phyloP scores from a whole-genome alignment of 768 basidiomycete species.

The Panellus pusillus region DNA sequence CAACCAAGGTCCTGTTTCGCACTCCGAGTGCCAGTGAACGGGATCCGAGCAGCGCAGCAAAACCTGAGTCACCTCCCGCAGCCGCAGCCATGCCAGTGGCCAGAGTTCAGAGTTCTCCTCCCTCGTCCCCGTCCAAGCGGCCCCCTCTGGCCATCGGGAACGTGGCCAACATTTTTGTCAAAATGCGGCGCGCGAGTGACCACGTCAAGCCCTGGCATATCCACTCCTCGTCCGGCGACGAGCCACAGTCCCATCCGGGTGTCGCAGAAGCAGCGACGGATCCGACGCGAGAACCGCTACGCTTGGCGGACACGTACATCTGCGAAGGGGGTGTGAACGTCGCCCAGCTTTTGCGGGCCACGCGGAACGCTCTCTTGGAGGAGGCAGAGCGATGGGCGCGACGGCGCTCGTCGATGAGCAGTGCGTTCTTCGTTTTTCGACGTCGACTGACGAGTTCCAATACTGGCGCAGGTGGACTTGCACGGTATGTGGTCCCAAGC shows the following conservation, averaged over 20 bases:
- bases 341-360: slow-evolving; percentile 53
- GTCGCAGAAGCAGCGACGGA: slow-evolving; percentile 26
- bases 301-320: slow-evolving; percentile 46
- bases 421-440: slow-evolving; percentile 39
- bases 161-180: slow-evolving; percentile 57
- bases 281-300: slow-evolving; percentile 27
- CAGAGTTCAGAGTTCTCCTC: background rate
- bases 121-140: background rate
- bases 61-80: background rate
- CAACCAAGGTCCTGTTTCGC: slow-evolving; percentile 1
- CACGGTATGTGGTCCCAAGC: slow-evolving; percentile 56
- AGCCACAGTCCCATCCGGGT: slow-evolving; percentile 40
- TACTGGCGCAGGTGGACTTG: slow-evolving; percentile 56
- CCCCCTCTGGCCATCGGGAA: slow-evolving; percentile 34
- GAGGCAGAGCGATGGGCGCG: slow-evolving; percentile 48
- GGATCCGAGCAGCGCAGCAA: background rate
- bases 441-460: slow-evolving; percentile 6
- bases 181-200: slow-evolving; percentile 43
- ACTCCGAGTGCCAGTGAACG: slow-evolving; percentile 2
- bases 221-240: slow-evolving; percentile 36
- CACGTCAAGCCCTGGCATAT: slow-evolving; percentile 30
- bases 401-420: slow-evolving; percentile 69
- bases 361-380: slow-evolving; percentile 51
- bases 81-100: background rate
- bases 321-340: slow-evolving; percentile 67